phyloP scores from a whole-genome alignment of 495 filamentous ascomycete genomes.

The Cercophora samala region DNA sequence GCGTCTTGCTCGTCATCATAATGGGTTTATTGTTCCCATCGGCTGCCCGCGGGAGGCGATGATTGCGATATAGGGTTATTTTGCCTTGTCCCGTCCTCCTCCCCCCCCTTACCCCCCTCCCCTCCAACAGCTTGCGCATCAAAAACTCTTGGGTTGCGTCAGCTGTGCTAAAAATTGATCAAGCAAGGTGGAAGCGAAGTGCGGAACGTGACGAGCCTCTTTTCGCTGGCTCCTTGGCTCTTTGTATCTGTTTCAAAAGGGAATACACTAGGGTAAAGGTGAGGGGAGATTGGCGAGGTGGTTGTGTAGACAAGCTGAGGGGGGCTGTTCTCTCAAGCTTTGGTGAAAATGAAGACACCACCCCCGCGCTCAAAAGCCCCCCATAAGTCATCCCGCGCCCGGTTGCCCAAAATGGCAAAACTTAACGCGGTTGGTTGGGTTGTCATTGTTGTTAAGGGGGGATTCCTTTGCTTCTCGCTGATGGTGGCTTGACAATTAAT shows the following conservation, averaged over 20 bases:
- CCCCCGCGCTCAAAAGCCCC: background rate
- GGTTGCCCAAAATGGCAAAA: constrained; percentile 13
- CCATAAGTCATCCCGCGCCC: constrained; percentile 7
- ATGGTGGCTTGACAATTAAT: constrained; percentile 3
- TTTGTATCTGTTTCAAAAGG: background rate
- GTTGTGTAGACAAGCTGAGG: background rate
- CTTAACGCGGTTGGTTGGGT: constrained; percentile 15
- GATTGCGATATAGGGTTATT: background rate
- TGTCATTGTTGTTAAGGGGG: background rate
- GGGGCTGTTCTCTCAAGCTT: background rate
- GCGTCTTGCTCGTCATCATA: background rate
- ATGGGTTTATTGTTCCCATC: background rate
- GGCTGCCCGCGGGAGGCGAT: background rate
- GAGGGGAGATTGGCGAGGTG: background rate
- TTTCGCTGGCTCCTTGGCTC: constrained; percentile 10
- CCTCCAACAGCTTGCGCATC: background rate
- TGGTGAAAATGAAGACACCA: background rate
- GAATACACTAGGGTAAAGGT: background rate
- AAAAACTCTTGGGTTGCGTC: constrained; percentile 12
- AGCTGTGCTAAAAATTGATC: constrained; percentile 14
- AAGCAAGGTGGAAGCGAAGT: background rate
- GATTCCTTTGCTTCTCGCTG: background rate
- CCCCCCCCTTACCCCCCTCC: background rate
- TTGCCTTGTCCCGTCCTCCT: background rate
- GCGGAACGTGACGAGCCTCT: constrained; percentile 10